phyloP scores from a whole-genome alignment of 371 early-diverging fungal species.

The Circinella minor region DNA sequence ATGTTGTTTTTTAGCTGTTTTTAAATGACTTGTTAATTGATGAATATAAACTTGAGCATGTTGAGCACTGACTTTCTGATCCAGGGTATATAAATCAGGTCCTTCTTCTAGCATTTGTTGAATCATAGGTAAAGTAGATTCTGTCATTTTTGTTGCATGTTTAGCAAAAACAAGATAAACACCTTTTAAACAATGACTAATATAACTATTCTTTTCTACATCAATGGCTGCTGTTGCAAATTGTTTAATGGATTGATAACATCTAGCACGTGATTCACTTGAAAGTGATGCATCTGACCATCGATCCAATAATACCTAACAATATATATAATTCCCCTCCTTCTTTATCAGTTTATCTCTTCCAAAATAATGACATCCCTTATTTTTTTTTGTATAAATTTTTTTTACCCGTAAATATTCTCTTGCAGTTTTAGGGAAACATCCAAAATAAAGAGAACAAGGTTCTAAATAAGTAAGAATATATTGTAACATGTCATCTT shows the following conservation, averaged over 20 bases:
- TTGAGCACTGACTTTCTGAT: conserved; percentile 77
- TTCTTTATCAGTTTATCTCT: background rate
- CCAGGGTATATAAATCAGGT: conserved; percentile 82
- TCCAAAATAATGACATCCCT: background rate
- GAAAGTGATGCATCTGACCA: conserved; percentile 65
- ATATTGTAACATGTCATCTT: conserved; percentile 79
- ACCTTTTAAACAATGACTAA: conserved; percentile 68
- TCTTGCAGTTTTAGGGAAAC: conserved; percentile 81
- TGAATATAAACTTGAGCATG: conserved; percentile 90
- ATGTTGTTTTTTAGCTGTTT: conserved; percentile 80
- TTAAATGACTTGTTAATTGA: conserved; percentile 87
- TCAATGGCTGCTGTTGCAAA: conserved; percentile 41
- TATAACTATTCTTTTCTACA: conserved; percentile 35
- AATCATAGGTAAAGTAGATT: conserved; percentile 73
- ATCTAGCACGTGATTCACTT: conserved; percentile 71
- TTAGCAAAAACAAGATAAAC: conserved; percentile 82
- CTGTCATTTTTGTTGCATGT: conserved; percentile 71
- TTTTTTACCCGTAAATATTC: conserved; percentile 74
- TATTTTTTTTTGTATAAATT: background rate
- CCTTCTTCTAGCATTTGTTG: conserved; percentile 87
- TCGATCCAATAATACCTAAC: conserved; percentile 58
- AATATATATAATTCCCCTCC: background rate
- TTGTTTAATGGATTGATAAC: conserved; percentile 41
- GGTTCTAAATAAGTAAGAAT: conserved; percentile 78
- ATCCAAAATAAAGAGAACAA: conserved; percentile 75